phyloP scores from a whole-genome alignment of 176 grass and related monocot genomes.

The Guadua angustifolia region DNA sequence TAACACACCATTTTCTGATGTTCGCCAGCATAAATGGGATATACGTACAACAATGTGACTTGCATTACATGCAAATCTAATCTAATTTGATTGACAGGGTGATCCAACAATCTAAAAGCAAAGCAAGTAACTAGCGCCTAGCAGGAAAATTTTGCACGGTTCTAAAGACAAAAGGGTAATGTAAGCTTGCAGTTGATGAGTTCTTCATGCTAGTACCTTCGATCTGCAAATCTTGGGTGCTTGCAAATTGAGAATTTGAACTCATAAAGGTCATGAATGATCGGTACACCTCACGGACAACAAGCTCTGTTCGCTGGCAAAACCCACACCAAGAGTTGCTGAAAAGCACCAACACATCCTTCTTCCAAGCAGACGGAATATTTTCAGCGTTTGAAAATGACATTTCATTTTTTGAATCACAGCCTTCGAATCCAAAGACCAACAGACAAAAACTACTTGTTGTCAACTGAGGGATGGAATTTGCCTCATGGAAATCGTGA shows the following conservation, averaged over 20 bases:
- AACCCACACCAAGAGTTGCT: conserved; percentile 97
- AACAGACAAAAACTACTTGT: conserved; percentile 67
- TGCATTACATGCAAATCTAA: conserved; percentile 25
- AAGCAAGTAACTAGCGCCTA: background rate
- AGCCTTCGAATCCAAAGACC: conserved; percentile 68
- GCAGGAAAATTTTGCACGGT: background rate
- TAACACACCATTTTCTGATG: background rate
- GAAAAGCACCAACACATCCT: conserved; percentile 90
- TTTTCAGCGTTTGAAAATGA: conserved; percentile 45
- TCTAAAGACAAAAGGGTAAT: conserved; percentile 9
- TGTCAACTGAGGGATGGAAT: conserved; percentile 76
- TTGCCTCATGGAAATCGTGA: conserved; percentile 82
- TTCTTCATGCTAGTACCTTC: conserved; percentile 64
- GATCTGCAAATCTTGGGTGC: conserved; percentile 44
- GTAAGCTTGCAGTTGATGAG: conserved; percentile 2
- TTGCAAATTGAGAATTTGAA: conserved; percentile 48
- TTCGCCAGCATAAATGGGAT: background rate
- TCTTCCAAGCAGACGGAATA: conserved; percentile 63
- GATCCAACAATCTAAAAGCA: background rate
- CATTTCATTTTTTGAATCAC: conserved; percentile 49
- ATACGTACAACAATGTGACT: background rate
- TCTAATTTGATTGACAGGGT: background rate
- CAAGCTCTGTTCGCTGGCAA: conserved; percentile 80
- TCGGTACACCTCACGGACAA: conserved; percentile 81
- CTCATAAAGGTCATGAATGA: conserved; percentile 66